Evolutionary conservation across 345 rosid species (phyloP).

Genomic region (Balakata baccata): DNA sequence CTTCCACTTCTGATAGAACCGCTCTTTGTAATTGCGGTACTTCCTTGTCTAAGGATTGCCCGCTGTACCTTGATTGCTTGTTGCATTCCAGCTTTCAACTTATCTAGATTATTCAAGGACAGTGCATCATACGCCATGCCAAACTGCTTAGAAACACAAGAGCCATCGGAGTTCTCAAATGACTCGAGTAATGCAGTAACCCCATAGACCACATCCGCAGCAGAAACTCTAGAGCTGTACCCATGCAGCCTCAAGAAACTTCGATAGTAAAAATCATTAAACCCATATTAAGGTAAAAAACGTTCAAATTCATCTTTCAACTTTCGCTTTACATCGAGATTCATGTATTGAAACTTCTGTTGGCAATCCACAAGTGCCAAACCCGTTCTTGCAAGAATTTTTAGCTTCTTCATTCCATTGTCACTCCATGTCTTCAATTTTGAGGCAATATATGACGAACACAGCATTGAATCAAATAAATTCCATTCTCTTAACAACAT

Average conservation of each 20-base stretch:
- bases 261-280: conserved; percentile 76
- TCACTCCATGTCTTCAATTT: conserved; percentile 96
- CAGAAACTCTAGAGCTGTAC: conserved; percentile 89
- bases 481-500: conserved; percentile 94
- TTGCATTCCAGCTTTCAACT: conserved; percentile 77
- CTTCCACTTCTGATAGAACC: conserved; percentile 86
- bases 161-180: conserved; percentile 61
- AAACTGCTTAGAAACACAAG: conserved; percentile 86
- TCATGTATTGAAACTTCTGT: conserved; percentile 96
- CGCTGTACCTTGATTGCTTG: conserved; percentile 89
- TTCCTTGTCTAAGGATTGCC: conserved; percentile 92
- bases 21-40: conserved; percentile 74
- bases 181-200: conserved; percentile 97
- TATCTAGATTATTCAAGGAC: conserved; percentile 70
- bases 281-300: conserved; percentile 86
- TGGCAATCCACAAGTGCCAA: conserved; percentile 91
- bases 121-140: conserved; percentile 92
- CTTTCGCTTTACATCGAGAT: conserved; percentile 70
- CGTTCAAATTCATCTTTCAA: conserved; percentile 88
- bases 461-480: conserved; percentile 92
- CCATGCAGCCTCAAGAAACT: conserved; percentile 86
- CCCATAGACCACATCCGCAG: conserved; percentile 94
- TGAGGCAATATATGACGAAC: conserved; percentile 79
- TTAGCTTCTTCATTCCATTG: conserved; percentile 87
- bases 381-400: conserved; percentile 96